A percentile compares a stretch with the other conserved stretches of the same genome.
Evolutionary conservation across 345 rosid genomes (phyloP).

Genomic region (Cardamine chenopodiifolia): DNA sequence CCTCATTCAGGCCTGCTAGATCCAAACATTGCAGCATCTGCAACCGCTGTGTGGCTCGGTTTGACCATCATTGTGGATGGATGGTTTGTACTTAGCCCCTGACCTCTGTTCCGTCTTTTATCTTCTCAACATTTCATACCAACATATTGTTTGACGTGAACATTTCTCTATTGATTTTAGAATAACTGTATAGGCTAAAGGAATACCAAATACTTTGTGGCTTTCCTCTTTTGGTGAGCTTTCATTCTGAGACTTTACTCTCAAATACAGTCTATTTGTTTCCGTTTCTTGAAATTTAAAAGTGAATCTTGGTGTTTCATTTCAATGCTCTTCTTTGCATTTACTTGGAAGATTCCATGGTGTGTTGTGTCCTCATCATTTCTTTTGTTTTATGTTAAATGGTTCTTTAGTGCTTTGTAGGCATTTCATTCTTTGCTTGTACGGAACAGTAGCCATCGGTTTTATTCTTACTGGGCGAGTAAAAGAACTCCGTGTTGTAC

Average conservation of each 20-base stretch:
- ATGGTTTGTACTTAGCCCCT: constrained; percentile 56
- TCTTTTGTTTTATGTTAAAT: constrained; percentile 34
- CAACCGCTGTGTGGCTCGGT: constrained; percentile 88
- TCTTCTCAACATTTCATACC: not conserved
- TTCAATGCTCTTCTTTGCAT: not conserved
- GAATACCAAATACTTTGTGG: constrained; percentile 84
- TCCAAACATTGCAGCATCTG: constrained; percentile 96
- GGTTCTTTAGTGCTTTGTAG: constrained; percentile 53
- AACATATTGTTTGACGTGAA: constrained; percentile 15
- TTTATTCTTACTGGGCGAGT: constrained; percentile 80
- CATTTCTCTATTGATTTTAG: constrained; percentile 50
- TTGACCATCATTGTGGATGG: constrained; percentile 99
- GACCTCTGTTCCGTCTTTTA: not conserved
- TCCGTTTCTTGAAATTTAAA: not conserved
- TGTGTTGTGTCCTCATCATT: constrained; percentile 13
- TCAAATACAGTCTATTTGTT: not conserved
- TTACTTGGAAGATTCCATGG: constrained; percentile 20
- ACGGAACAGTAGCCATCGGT: constrained; percentile 74
- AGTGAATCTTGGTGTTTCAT: not conserved
- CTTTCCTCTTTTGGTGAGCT: constrained; percentile 92
- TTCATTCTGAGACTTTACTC: constrained; percentile 28
- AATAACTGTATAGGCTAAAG: constrained; percentile 93
- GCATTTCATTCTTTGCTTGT: constrained; percentile 86
- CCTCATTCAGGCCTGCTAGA: constrained; percentile 83
- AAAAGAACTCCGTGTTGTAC: constrained; percentile 65